Evolutionary conservation across 768 basidiomycete species (phyloP), one percentile per base, ranked within the genome.

Genomic region (Galerina sulciceps): DNA sequence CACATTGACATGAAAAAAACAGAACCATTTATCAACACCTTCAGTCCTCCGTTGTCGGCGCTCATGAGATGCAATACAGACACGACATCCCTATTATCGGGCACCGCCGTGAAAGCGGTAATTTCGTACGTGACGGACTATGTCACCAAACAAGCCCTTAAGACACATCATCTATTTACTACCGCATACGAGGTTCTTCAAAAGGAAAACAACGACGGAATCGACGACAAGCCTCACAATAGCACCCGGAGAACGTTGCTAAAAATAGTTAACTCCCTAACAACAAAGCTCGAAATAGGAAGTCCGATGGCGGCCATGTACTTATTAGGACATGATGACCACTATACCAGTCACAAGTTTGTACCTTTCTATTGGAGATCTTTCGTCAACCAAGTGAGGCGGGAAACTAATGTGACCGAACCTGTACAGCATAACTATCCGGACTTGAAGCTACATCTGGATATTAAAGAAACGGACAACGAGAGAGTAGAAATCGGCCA

Each of bases 71-170:
- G 74, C 50, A 80, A 80, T 49, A 73, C 75, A 5, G 77, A 80
- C 66, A 70, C 76, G 0, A 75, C 76, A 0, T 71, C 72, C 53
- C 44, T 80, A 0, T 50, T 73, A 15, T 78, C 75, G 17, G 78
- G 79, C 0, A 80, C 79, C 3, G 66, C 73, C 0, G 68, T 81
- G 1, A 77, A 79, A 47, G 69, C 75, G 13, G 67, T 77, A 1
- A 57, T 79, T 0, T 63, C 71, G n/a, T 80, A 79, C 66, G 68
- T 79, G 0, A 69, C 78, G 4, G 77, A 82, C 37, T 82, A 82
- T 62, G 69, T 81, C 0, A 79, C 76, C 0, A 82, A 82, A 61
- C 44, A 66, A 0, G 42, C 63, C 1, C 58, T 82, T 11, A 81
- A 79, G 44, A 77, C 74, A 0, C 69, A 77, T 63, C 65, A 64